Base-by-base conservation (phyloP, 805 yeast genomes). In the Yueomyces sp. region DNA sequence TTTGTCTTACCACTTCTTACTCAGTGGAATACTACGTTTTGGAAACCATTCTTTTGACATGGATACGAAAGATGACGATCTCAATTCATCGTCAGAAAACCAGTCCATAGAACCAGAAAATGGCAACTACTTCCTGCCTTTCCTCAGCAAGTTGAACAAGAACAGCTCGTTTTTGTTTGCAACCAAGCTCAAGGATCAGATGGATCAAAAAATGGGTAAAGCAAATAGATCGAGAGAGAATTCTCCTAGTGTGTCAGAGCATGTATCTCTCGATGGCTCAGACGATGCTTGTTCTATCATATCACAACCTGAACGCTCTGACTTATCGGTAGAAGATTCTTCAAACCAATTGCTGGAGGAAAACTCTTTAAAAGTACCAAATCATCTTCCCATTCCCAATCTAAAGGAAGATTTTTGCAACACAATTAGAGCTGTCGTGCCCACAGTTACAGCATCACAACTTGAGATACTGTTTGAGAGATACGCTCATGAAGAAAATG, bases 351-450 rank as follows among this genome's bases (percentile, higher is more conserved):
- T 30, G 9, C 33, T 6, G 9, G 33, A 30, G 9, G 33, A 30
- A 30, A 30, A 30, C 2, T 6, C 6, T 30, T 6, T 30, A 30
- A 6, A 6, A 2, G 33, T 6, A 6, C 6, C 6, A 30, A 9
- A 30, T 30, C 19, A 19, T 19, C 19, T 19, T 19, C 19, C 19
- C 19, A 9, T 30, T 6, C 33, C 33, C 9, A 9, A 30, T 6
- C 6, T 30, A 30, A 6, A 30, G 33, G 6, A 6, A 6, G 33
- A 30, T 30, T 39, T 39, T 28, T 4, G 27, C 19, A 52, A 59
- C 1, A 57, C 63, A 40, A 47, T 70, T 27, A 53, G 47, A 37
- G 64, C 62, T 3, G 59, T 69, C 37, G 59, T 69, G 12, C 65
- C 67, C 0, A 62, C 53, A 7, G 57, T 70, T 2, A 40, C 56